Percentiles rank a stretch among this genome's conserved stretches.
phyloP scores from a whole-genome alignment of 208 protist genomes.

The Trypanosoma boissoni region DNA sequence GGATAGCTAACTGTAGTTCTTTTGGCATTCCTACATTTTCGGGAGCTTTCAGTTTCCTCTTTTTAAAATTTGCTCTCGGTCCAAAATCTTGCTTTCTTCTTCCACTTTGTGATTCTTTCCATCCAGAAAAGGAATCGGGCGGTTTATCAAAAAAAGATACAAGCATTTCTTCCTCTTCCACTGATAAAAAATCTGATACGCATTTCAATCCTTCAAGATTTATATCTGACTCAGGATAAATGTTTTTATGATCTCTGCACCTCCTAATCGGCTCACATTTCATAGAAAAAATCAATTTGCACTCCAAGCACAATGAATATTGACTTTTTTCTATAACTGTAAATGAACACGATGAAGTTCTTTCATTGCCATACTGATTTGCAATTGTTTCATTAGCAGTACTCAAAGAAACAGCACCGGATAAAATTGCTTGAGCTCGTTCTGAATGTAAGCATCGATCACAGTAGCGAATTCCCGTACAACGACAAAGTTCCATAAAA shows the following conservation, averaged over 20 bases:
- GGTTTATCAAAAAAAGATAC: conserved; percentile 64
- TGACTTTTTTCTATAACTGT: conserved; percentile 34
- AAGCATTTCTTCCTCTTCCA: conserved; percentile 44
- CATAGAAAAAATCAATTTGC: conserved; percentile 36
- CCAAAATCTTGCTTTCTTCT: conserved; percentile 86
- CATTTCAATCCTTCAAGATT: conserved; percentile 46
- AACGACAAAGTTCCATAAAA: conserved; percentile 38
- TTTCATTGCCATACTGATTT: conserved; percentile 37
- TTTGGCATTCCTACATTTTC: conserved; percentile 54
- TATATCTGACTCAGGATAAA: conserved; percentile 7
- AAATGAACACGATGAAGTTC: conserved; percentile 79
- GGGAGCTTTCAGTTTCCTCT: conserved; percentile 64
- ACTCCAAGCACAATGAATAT: conserved; percentile 45
- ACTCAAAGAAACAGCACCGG: conserved; percentile 27
- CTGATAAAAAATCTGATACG: conserved; percentile 38
- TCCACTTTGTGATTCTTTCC: conserved; percentile 86
- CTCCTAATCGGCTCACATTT: conserved; percentile 14
- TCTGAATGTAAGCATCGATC: conserved; percentile 40
- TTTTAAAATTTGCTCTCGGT: conserved; percentile 85
- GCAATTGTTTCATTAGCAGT: conserved; percentile 39
- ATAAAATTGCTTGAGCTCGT: conserved; percentile 51
- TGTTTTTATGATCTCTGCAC: conserved; percentile 44
- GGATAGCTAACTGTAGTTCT: conserved; percentile 41
- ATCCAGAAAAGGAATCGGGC: conserved; percentile 37
- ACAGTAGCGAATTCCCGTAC: conserved; percentile 78